Percentiles rank a stretch among this genome's conserved stretches.
Evolutionary conservation across 2,329 filamentous ascomycete genomes (phyloP).

Genomic region (Colletotrichum sp.): DNA sequence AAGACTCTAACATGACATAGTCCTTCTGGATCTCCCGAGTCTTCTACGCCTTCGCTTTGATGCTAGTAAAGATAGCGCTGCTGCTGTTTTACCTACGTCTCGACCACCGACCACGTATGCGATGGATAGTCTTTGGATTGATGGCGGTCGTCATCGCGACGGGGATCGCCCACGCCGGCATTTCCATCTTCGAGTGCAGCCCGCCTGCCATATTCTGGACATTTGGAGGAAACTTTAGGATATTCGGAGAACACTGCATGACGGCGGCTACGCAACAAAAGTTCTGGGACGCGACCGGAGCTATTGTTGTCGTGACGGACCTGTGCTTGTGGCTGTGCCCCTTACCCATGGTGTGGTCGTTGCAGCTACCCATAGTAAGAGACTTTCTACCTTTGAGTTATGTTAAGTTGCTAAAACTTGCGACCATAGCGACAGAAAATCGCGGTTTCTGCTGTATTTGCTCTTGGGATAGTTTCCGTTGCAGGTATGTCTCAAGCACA

Average conservation of each 20-base stretch:
- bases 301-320: background rate
- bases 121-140: background rate
- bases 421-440: background rate
- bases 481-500: background rate
- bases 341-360: background rate
- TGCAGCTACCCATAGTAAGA: background rate
- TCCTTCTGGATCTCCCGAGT: background rate
- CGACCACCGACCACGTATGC: background rate
- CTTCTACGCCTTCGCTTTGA: background rate
- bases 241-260: background rate
- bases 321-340: background rate
- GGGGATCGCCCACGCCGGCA: background rate
- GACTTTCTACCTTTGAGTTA: accelerated
- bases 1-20: background rate
- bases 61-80: background rate
- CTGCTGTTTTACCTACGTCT: background rate
- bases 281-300: background rate
- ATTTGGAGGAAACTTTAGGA: background rate
- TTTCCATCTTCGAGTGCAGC: background rate
- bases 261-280: background rate
- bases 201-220: background rate
- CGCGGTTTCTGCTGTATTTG: background rate
- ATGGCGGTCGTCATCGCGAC: background rate
- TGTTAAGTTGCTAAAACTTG: accelerated
- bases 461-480: background rate